A percentile compares a stretch with the other conserved stretches of the same genome.
These are phyloP conservation scores for Colletotrichum ledebouriae DNA, from an alignment of 2,329 filamentous ascomycete species.

Conservation along the genomic window DNA sequence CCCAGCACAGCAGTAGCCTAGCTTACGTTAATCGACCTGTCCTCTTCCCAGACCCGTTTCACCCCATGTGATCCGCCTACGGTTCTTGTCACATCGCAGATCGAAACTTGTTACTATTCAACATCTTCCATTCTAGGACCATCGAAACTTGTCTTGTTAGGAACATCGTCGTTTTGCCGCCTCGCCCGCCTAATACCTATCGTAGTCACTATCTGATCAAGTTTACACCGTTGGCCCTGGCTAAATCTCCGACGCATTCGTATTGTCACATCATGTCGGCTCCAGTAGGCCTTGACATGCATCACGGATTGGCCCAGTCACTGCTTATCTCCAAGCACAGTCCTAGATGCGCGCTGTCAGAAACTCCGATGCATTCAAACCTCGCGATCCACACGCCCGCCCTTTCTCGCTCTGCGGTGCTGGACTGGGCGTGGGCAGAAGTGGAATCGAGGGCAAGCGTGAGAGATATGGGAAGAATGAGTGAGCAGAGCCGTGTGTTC, in stretches of 20 bases:
- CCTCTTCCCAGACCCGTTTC: slow-evolving; percentile 37
- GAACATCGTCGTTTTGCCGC: slow-evolving; percentile 17
- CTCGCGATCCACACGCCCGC: slow-evolving; percentile 2
- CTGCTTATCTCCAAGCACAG: slow-evolving; percentile 24
- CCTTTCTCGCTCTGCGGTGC: not conserved
- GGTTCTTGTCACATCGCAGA: slow-evolving; percentile 7
- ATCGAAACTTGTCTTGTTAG: slow-evolving; percentile 29
- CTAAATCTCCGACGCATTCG: too few relatives aligned
- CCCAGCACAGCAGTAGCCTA: not conserved
- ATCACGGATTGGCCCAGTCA: slow-evolving; percentile 6
- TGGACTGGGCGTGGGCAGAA: slow-evolving; percentile 9
- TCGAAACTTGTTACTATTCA: slow-evolving; percentile 24
- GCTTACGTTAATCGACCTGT: slow-evolving; percentile 8
- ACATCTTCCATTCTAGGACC: slow-evolving; percentile 22
- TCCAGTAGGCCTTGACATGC: slow-evolving; percentile 17
- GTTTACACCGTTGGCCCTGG: not conserved
- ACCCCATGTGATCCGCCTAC: slow-evolving; percentile 23
- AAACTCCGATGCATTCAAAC: slow-evolving; percentile 16
- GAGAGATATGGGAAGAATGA: slow-evolving; percentile 26
- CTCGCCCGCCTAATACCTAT: slow-evolving; percentile 6
- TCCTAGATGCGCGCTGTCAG: slow-evolving; percentile 25
- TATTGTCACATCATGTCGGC: slow-evolving; percentile 26
- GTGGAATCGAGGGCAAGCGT: slow-evolving; percentile 7
- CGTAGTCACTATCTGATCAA: not conserved
- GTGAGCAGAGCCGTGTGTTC: slow-evolving; percentile 26